Base-by-base conservation (phyloP, 2,329 filamentous ascomycete genomes). In the Colletotrichum tabaci region DNA sequence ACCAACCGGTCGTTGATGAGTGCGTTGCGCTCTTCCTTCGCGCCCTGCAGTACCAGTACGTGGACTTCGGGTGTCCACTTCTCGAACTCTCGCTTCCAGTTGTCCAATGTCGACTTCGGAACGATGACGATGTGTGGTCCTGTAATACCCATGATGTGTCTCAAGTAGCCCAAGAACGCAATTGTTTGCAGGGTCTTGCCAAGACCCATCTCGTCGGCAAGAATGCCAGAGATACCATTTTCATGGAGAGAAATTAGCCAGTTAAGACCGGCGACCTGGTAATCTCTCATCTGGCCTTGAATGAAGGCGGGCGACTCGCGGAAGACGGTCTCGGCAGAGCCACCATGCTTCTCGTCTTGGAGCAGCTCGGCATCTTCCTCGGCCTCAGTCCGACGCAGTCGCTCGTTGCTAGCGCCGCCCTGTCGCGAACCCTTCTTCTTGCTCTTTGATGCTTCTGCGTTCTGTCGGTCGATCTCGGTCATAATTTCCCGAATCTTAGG, bases 181-280 rank as follows among this genome's bases (percentile, higher is more conserved):
- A 99, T 99, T 0, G 96, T 99, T 83, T 99, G 96, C 38, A 99
- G 84, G 0, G 96, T 99, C 87, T 99, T 99, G 78, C 96, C 96
- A 23, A 99, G 87, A 82, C 96, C 96, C 96, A 99, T 99, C 84
- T 99, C 96, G 79, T 99, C 96, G 73, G 96, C 96, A 61, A 99
- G 86, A 74, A 99, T 99, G 76, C 96, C 96, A 23, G 96, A 98
- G 75, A 99, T 99, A 85, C 96, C 96, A 78, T 99, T 99, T 82
- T 99, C 96, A 78, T 99, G 96, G 7, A 99, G 88, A 15, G 95
- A 98, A 76, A 99, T 95, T 56, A 99, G 89, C 96, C 96, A 99
- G 82, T 99, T 99, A 75, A 99, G 87, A 75, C 96, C 96, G 44
- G 94, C 93, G 76, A 99, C 87, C 82, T 99, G 96, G 83, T 99